Conservation (phyloP, 495 filamentous ascomycete genomes). For the Usnea hakonensis region DNA sequence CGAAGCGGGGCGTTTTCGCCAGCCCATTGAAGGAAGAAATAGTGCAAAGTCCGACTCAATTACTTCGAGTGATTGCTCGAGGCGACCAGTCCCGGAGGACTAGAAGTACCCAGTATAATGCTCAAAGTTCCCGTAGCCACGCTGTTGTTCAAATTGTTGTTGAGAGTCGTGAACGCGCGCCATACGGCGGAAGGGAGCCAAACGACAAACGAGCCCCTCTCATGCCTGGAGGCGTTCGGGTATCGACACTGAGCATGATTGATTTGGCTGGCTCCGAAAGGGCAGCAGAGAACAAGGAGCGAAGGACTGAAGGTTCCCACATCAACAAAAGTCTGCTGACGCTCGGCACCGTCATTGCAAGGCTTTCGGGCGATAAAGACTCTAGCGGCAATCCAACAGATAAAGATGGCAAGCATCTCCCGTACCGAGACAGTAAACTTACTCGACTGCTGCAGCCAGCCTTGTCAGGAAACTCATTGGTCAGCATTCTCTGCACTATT, state of each 20-base stretch:
- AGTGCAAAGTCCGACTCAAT: constrained; percentile 92
- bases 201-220: constrained; percentile 70
- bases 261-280: constrained; percentile 94
- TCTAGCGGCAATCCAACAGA: constrained; percentile 66
- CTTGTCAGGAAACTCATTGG: constrained; percentile 83
- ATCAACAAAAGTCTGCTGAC: constrained; percentile 98
- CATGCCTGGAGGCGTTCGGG: constrained; percentile 81
- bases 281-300: constrained; percentile 90
- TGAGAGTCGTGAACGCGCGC: constrained; percentile 77
- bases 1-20: constrained; percentile 92
- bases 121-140: constrained; percentile 92
- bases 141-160: constrained; percentile 98
- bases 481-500: constrained; percentile 95
- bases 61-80: constrained; percentile 88
- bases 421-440: constrained; percentile 94
- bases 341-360: constrained; percentile 87
- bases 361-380: constrained; percentile 76
- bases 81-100: constrained; percentile 86
- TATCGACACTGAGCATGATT: constrained; percentile 90
- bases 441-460: constrained; percentile 89
- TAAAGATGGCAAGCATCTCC: constrained; percentile 81
- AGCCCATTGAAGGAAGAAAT: constrained; percentile 97
- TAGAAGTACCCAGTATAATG: constrained; percentile 91
- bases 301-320: constrained; percentile 89
- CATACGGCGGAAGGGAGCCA: constrained; percentile 44